Evolutionary conservation across 1,284 basidiomycete genomes (phyloP), one percentile per base, ranked within the genome.

Genomic region (Abortiporus biennis): DNA sequence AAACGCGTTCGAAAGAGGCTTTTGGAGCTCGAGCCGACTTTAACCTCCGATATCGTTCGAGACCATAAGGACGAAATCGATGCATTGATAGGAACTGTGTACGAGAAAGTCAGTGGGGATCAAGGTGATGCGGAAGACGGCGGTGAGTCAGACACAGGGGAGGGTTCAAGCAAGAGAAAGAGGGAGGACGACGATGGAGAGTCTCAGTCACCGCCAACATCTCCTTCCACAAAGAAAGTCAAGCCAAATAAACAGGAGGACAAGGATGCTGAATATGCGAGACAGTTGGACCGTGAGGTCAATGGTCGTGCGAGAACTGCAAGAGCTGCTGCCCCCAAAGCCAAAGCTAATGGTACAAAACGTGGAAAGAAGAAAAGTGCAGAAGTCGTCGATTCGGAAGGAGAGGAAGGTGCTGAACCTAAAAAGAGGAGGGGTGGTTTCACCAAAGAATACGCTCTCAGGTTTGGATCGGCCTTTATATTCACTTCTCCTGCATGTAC

Each of bases 1-100:
- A 87, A 84, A 64, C 77, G 79, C 64, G 85, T 89, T 53, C 74
- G 85, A 49, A 77, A 77, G 48, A 71, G 76, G 55, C 66, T 88
- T 32, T 57, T 76, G 46, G 71, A 69, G 40, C 57, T 70, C 43
- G 70, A 74, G 46, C 63, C 73, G 20, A 61, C 67, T 6, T 55
- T 86, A 38, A 76, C 78, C 4, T 43, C 68, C 16, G 75, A 78
- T 33, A 64, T 72, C 46, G 51, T 87, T 40, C 80, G 74, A 51
- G 68, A 72, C 50, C 65, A 79, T 59, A 84, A 78, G 54, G 58
- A 63, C 9, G 71, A 69, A 16, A 68, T 88, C 34, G 77, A 86
- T 57, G 54, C 55, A 9, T 55, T 85, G 40, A 87, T 87, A 55
- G 58, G 67, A 12, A 61, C 52, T 45, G 74, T 86, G 40, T 89